Conservation (phyloP, 1,284 basidiomycete genomes). For the Lentinula novae-zelandiae region DNA sequence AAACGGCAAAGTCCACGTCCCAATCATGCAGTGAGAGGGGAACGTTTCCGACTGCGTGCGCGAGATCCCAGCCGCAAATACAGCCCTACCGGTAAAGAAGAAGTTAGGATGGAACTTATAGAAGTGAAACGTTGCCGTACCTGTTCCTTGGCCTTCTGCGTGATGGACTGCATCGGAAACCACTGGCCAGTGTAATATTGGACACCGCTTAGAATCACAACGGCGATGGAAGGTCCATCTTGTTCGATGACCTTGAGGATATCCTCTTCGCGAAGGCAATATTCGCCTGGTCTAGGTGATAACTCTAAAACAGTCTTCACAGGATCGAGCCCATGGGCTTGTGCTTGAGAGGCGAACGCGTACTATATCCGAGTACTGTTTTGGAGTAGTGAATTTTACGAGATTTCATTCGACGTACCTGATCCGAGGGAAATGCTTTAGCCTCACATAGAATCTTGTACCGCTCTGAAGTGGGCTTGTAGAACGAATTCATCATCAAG, state of each 20-base stretch:
- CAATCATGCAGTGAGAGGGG: constrained; percentile 88
- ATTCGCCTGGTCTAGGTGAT: constrained; percentile 79
- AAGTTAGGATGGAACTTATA: constrained; percentile 3
- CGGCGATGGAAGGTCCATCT: constrained; percentile 74
- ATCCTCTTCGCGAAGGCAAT: constrained; percentile 86
- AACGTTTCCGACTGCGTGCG: constrained; percentile 94
- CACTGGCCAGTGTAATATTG: constrained; percentile 99
- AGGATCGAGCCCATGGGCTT: constrained; percentile 78
- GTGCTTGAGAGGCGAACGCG: constrained; percentile 87
- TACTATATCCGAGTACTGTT: constrained; percentile 56
- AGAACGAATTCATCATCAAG: constrained; percentile 92
- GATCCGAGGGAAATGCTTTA: constrained; percentile 94
- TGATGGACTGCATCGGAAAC: constrained; percentile 86
- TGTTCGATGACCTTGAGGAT: constrained; percentile 76
- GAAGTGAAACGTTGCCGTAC: constrained; percentile 33
- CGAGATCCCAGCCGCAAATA: constrained; percentile 93
- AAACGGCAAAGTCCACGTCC: constrained; percentile 95
- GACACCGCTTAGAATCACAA: constrained; percentile 87
- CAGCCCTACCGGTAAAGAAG: constrained; percentile 60
- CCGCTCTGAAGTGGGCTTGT: constrained; percentile 78
- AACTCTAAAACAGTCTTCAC: constrained; percentile 76
- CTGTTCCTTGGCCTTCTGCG: constrained; percentile 78
- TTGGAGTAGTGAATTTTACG: neutral
- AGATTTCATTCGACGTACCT: constrained; percentile 45
- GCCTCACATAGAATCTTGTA: constrained; percentile 97